Conservation (phyloP, 2,329 filamentous ascomycete species). For the Verticillium dahliae region DNA sequence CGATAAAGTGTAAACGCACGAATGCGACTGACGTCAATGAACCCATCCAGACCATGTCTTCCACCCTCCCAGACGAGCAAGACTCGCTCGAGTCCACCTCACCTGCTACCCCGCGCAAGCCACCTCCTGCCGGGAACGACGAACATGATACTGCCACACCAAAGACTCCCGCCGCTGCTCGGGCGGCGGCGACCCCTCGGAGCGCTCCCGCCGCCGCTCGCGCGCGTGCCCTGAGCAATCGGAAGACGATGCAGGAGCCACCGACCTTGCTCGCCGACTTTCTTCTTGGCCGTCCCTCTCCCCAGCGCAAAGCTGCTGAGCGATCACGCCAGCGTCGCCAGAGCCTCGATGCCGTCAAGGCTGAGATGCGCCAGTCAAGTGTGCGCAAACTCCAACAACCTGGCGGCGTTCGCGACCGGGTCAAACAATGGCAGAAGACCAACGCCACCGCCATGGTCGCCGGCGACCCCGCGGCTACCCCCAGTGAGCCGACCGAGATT, state of each 20-base stretch:
- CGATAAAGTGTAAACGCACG: not conserved
- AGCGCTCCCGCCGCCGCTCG: conserved; percentile 31
- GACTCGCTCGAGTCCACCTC: conserved; percentile 4
- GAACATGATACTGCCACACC: not conserved
- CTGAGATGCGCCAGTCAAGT: conserved; percentile 44
- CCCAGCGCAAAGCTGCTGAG: conserved; percentile 46
- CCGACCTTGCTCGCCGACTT: conserved; percentile 49
- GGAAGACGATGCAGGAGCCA: conserved; percentile 29
- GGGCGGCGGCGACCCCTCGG: conserved; percentile 25
- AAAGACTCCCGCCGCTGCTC: conserved; percentile 3
- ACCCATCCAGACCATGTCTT: conserved; percentile 9
- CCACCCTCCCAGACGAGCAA: conserved; percentile 10
- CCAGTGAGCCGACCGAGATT: conserved; percentile 55
- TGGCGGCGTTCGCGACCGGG: conserved; percentile 67
- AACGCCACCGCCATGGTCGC: conserved; percentile 59
- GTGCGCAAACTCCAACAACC: conserved; percentile 55
- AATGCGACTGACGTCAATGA: conserved; percentile 4
- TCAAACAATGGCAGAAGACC: conserved; percentile 78
- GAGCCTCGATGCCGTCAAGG: conserved; percentile 49
- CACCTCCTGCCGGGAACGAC: not conserved
- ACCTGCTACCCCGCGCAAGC: conserved; percentile 3
- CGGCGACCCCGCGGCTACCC: conserved; percentile 43
- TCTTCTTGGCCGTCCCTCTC: conserved; percentile 48
- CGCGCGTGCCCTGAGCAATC: conserved; percentile 30
- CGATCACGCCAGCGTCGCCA: conserved; percentile 46